These are phyloP conservation scores for Priceomyces medius DNA, from an alignment of 805 yeast genomes.

Conservation along the genomic window DNA sequence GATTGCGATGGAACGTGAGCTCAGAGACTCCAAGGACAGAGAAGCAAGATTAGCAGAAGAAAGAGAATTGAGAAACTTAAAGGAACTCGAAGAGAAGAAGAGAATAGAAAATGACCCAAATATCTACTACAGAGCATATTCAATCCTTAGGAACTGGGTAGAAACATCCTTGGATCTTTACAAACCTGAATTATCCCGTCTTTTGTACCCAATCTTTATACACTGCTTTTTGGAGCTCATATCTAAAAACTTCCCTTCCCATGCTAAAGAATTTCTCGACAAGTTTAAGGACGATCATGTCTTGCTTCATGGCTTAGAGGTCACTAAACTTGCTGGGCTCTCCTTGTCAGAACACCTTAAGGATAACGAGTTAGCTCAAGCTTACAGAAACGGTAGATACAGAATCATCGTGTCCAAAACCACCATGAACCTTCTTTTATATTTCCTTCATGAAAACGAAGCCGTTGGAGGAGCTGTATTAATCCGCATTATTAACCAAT, in stretches of 20 bases:
- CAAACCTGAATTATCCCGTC: constrained; percentile 78
- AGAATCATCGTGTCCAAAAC: constrained; percentile 76
- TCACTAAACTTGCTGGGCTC: constrained; percentile 68
- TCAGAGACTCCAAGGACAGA: constrained; percentile 38
- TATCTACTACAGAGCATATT: constrained; percentile 75
- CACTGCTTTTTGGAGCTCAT: constrained; percentile 83
- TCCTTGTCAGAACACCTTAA: constrained; percentile 76
- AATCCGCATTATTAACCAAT: constrained; percentile 82
- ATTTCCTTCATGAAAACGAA: constrained; percentile 89
- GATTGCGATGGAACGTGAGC: constrained; percentile 33
- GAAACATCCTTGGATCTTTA: constrained; percentile 89
- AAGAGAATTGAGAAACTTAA: constrained; percentile 35
- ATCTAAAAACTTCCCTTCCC: constrained; percentile 53
- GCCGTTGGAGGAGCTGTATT: constrained; percentile 87
- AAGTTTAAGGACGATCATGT: constrained; percentile 71
- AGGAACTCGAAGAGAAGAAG: constrained; percentile 43
- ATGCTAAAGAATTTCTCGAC: constrained; percentile 75
- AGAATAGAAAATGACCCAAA: constrained; percentile 61
- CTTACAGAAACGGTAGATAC: constrained; percentile 72
- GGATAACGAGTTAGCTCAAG: constrained; percentile 78
- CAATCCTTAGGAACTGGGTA: constrained; percentile 81
- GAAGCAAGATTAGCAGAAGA: constrained; percentile 38
- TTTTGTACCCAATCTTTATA: constrained; percentile 89
- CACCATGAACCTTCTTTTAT: constrained; percentile 76
- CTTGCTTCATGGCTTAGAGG: constrained; percentile 74